Evolutionary conservation across 2,329 filamentous ascomycete genomes (phyloP).

Genomic region (Arthrobotrys musiformis): DNA sequence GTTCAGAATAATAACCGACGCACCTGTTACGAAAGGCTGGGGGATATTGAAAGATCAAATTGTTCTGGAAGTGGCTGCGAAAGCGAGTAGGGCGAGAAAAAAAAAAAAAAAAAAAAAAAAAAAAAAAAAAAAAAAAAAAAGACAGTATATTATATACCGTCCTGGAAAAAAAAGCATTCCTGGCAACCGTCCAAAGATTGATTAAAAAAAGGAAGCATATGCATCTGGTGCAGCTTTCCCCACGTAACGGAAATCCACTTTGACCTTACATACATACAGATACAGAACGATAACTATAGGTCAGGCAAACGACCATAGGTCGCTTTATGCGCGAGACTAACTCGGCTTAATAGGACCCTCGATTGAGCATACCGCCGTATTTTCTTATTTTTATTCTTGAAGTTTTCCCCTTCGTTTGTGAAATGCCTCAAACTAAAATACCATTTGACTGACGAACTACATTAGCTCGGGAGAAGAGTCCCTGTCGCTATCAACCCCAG

Average conservation of each 20-base stretch:
- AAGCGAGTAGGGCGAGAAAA: conserved; percentile 7
- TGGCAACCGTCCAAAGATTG: conserved; percentile 14
- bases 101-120: not conserved
- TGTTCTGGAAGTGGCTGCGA: conserved; percentile 35
- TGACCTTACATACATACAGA: conserved; percentile 41
- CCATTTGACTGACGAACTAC: conserved; percentile 50
- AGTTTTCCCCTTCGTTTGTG: conserved; percentile 30
- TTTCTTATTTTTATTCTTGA: conserved; percentile 34
- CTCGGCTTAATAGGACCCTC: conserved; percentile 45
- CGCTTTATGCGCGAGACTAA: conserved; percentile 49
- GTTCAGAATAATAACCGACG: conserved; percentile 41
- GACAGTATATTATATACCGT: not conserved
- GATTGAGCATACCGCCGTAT: conserved; percentile 24
- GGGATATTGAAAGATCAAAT: conserved; percentile 10
- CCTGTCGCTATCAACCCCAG: conserved; percentile 51
- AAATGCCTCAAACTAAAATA: conserved; percentile 56
- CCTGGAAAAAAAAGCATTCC: not conserved
- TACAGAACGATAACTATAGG: conserved; percentile 20
- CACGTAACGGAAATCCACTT: conserved; percentile 48
- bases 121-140: not conserved
- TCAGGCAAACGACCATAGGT: conserved; percentile 12
- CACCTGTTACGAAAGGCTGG: conserved; percentile 41
- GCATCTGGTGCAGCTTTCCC: conserved; percentile 42
- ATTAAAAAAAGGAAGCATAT: conserved; percentile 24
- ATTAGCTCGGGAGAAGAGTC: conserved; percentile 45